Conservation (phyloP, 352 stramenopile species). For the Pythium monospermum region DNA sequence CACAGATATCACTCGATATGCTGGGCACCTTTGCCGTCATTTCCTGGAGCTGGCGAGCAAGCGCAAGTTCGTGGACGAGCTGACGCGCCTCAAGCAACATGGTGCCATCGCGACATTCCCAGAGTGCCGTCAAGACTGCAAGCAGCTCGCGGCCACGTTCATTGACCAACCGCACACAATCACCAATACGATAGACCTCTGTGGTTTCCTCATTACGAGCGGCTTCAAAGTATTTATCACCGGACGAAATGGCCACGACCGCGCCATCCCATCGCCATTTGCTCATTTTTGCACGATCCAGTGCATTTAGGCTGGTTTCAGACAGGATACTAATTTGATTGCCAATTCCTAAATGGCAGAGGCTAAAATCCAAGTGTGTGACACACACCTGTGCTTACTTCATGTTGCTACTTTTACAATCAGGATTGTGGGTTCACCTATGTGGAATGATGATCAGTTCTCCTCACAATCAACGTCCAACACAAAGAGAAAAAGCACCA, state of each 20-base stretch:
- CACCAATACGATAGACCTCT: not conserved
- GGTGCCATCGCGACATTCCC: constrained; percentile 15
- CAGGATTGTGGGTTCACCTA: constrained; percentile 2
- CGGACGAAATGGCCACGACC: constrained; percentile 16
- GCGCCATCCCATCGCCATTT: constrained; percentile 18
- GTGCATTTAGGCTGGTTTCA: too few relatives aligned
- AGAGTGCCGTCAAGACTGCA: constrained; percentile 18
- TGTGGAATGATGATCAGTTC: constrained; percentile 23
- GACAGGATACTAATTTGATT: not conserved
- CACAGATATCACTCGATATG: not conserved
- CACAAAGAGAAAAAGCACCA: not conserved
- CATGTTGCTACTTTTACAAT: constrained; percentile 22
- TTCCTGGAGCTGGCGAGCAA: constrained; percentile 18
- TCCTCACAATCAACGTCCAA: not conserved
- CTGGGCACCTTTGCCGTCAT: not conserved
- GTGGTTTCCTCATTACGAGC: not conserved
- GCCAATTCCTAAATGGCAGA: too few relatives aligned
- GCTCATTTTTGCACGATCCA: too few relatives aligned
- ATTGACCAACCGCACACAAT: constrained; percentile 16
- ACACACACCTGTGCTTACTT: constrained; percentile 3
- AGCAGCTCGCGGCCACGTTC: constrained; percentile 8
- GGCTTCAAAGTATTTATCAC: constrained; percentile 21
- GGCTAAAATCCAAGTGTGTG: not conserved
- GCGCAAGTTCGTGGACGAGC: constrained; percentile 14
- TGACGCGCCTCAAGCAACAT: constrained; percentile 14